These are phyloP conservation scores for Alternaria brassicicola DNA, from an alignment of 2,329 filamentous ascomycete species.

Conservation along the genomic window DNA sequence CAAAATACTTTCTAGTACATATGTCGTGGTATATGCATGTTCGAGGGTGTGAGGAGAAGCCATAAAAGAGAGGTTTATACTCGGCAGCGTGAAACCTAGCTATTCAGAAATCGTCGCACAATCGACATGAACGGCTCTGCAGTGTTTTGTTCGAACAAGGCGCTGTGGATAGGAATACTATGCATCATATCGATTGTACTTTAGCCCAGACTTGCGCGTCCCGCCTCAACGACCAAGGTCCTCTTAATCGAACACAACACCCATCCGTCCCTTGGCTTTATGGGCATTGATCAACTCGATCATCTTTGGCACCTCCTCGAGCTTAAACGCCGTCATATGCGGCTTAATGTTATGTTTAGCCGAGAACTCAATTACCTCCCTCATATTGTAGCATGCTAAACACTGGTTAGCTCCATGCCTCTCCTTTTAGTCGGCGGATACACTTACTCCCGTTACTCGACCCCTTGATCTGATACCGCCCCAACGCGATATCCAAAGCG, in stretches of 20 bases:
- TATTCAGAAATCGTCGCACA: too few relatives aligned
- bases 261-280: constrained; percentile 40
- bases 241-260: constrained; percentile 34
- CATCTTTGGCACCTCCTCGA: constrained; percentile 46
- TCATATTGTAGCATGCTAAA: constrained; percentile 49
- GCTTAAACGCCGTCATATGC: constrained; percentile 35
- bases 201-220: too few relatives aligned
- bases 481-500: constrained; percentile 41
- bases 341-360: constrained; percentile 43
- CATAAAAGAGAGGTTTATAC: too few relatives aligned
- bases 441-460: constrained; percentile 45
- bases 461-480: constrained; percentile 35
- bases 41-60: too few relatives aligned
- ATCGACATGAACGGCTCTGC: too few relatives aligned
- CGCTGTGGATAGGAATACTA: neutral
- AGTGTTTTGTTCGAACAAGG: neutral
- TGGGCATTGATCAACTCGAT: constrained; percentile 43
- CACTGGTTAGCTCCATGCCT: constrained; percentile 47
- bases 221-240: neutral
- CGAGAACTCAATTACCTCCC: constrained; percentile 41
- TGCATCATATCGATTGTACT: neutral
- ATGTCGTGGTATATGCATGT: too few relatives aligned
- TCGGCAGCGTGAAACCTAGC: too few relatives aligned
- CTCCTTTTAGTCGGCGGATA: too few relatives aligned
- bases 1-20: too few relatives aligned